phyloP scores from a whole-genome alignment of 805 yeast species.

The Yarrowia alimentaria region DNA sequence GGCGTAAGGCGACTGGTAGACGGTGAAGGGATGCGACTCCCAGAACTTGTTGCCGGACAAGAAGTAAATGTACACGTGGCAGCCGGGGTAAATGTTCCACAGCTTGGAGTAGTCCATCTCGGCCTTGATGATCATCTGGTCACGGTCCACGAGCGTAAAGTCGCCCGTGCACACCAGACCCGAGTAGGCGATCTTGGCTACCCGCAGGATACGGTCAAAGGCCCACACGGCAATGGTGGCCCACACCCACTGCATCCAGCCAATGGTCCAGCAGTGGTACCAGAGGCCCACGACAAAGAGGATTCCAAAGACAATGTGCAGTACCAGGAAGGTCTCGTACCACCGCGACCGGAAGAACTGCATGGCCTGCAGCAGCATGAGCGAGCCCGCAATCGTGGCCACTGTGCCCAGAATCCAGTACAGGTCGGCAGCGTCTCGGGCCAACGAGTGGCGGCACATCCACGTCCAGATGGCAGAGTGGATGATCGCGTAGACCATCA shows the following conservation, averaged over 20 bases:
- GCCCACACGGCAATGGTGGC: slow-evolving; percentile 67
- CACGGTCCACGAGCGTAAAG: neutral
- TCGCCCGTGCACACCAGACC: slow-evolving; percentile 45
- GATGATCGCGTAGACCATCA: slow-evolving; percentile 33
- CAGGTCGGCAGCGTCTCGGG: neutral
- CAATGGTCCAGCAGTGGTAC: slow-evolving; percentile 50
- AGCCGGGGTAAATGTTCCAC: slow-evolving; percentile 56
- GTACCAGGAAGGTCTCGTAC: slow-evolving; percentile 60
- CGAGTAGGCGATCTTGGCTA: slow-evolving; percentile 54
- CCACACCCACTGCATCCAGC: slow-evolving; percentile 51
- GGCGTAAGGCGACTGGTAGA: slow-evolving; percentile 30
- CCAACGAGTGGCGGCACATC: neutral
- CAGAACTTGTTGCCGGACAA: slow-evolving; percentile 53
- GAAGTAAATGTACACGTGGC: slow-evolving; percentile 58
- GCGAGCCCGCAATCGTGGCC: slow-evolving; percentile 46
- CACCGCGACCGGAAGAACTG: slow-evolving; percentile 51
- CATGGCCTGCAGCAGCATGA: slow-evolving; percentile 51
- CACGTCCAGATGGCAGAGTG: slow-evolving; percentile 32
- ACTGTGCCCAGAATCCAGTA: slow-evolving; percentile 41
- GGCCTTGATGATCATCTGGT: slow-evolving; percentile 10
- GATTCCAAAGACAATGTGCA: slow-evolving; percentile 57
- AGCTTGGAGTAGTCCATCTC: slow-evolving; percentile 25
- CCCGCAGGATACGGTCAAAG: slow-evolving; percentile 59
- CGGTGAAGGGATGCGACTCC: slow-evolving; percentile 76
- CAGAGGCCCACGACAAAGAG: slow-evolving; percentile 55